Conservation (phyloP, 208 protist genomes). For the Trypanosoma vivax region DNA sequence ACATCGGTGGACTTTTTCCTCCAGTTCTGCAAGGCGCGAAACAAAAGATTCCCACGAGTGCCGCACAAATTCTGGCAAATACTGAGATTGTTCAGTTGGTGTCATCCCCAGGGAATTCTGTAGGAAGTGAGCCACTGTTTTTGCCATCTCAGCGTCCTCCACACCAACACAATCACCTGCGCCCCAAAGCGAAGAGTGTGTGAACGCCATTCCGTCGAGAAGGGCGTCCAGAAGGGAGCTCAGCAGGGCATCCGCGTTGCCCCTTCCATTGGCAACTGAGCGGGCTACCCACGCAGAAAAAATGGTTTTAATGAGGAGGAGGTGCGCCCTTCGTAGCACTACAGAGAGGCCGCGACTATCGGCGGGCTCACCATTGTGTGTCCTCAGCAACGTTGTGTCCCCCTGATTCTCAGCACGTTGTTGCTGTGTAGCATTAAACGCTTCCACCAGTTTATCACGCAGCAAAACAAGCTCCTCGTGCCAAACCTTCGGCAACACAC, state of each 20-base stretch:
- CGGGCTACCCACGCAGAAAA: slow-evolving; percentile 8
- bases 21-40: slow-evolving; percentile 4
- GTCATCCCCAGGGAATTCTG: slow-evolving; percentile 12
- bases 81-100: slow-evolving; percentile 8
- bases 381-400: not conserved
- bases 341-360: not conserved
- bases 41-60: slow-evolving; percentile 12
- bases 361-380: not conserved
- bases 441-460: slow-evolving; percentile 3
- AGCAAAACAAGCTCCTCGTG: slow-evolving; percentile 3
- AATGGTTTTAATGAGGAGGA: slow-evolving; percentile 10
- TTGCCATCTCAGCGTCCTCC: not conserved
- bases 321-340: not conserved
- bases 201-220: slow-evolving; percentile 11
- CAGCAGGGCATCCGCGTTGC: not conserved
- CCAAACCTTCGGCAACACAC: not conserved
- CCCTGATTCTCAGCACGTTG: not conserved
- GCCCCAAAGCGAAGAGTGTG: slow-evolving; percentile 5
- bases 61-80: slow-evolving; percentile 5
- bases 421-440: slow-evolving; percentile 3
- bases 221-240: slow-evolving; percentile 14
- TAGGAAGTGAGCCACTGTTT: slow-evolving; percentile 2
- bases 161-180: not conserved
- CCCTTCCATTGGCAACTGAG: not conserved
- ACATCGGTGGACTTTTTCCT: slow-evolving; percentile 1